Evolutionary conservation across 345 rosid genomes (phyloP), one percentile per base, ranked within the genome.

Genomic region (Eucalyptus lansdowneana): DNA sequence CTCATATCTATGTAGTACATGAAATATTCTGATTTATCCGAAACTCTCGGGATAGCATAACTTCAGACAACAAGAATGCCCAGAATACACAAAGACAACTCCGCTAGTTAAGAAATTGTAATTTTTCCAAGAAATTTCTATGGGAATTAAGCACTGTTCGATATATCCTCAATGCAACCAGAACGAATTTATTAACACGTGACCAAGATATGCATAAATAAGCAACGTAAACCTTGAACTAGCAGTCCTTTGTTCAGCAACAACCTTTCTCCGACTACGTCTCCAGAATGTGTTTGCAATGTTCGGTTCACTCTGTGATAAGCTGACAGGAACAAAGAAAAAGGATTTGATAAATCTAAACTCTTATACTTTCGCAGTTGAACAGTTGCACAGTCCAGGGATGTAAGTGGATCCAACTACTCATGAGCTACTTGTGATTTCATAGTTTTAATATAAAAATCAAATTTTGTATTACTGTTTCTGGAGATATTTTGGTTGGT

Each of bases 231-330:
- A 97, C 99, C 99, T 97, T 90, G 99, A 97, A 94, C 97, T 95
- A 90, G 97, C 98, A 91, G 98, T 97, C 93, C 98, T 94, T 93
- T 95, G 99, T 92, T 98, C 99, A 44, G 96, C 96, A 93, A 96
- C 96, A 91, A 94, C 97, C 94, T 95, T 98, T 92, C 95, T 94
- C 94, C 99, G 94, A 94, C 95, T 94, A 90, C 97, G 98, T 88
- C 97, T 92, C 98, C 99, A 95, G 93, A 97, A 95, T 90, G 95
- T 92, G 88, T 94, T 94, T 45, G 98, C 97, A 67, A 97, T 93
- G 93, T 97, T 95, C 76, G 99, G 98, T 92, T 97, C 99, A 90
- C 99, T 97, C 91, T 97, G 96, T 67, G 99, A 97, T 88, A 93
- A 92, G 92, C 98, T 95, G 94, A 86, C 89, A 58, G 92, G 88